Base-by-base conservation (phyloP, 2,329 filamentous ascomycete species). In the Cercospora sp. region DNA sequence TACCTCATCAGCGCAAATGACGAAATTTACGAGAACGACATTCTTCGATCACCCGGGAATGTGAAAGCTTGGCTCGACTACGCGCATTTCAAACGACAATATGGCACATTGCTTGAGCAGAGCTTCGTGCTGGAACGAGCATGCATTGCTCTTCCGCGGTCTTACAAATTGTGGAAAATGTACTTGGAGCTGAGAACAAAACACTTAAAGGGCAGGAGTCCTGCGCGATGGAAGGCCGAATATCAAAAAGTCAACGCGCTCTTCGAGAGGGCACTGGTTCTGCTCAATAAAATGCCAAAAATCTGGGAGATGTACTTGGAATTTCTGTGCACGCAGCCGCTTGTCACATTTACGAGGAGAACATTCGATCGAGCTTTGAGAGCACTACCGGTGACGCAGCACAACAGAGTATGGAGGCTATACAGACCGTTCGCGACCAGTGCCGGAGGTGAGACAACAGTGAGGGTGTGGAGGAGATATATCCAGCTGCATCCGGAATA, bases 81-180 rank as follows among this genome's bases (percentile, higher is more conserved):
- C 81, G 91, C 94, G 79, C 89, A 93, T 73, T 94, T 92, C 85
- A 99, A 99, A 82, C 83, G 89, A 74, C 91, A 93, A 74, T 91
- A 97, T 85, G 94, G 94, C 74, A 92, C 87, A 55, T 78, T 92
- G 53, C 88, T 92, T 64, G 94, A 98, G 82, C 94, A 97, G 81
- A 91, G 93, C 62, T 91, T 90, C 78, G 87, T 90, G 43, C 91
- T 98, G 83, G 95, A 98, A 82, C 89, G 95, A 77, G 94, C 95
- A 67, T 97, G 94, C 80, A 85, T 88, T 71, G 91, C 96, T 75
- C 86, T 99, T 57, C 95, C 95, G 61, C 88, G 95, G 74, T 98
- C 94, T 30, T 99, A 97, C 84, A 99, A 99, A 83, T 85, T 99
- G 60, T 99, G 95, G 95, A 98, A 97, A 82, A 89, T 97, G 88